A percentile compares a stretch with the other conserved stretches of the same genome.
phyloP scores from a whole-genome alignment of 2,329 filamentous ascomycete genomes.

The Trichoderma brevicompactum region DNA sequence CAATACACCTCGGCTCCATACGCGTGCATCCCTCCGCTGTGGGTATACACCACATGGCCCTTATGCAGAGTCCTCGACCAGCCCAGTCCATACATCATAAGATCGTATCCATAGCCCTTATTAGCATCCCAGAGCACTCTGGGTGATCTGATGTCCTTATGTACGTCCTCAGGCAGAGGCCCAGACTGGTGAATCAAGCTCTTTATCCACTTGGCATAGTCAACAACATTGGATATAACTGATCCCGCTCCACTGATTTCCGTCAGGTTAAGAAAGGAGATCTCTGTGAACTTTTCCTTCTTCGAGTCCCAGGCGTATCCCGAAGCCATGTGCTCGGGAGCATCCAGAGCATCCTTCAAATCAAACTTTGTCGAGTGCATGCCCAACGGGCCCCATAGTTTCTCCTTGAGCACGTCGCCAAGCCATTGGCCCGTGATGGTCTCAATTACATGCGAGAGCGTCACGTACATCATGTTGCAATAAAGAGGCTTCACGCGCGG shows the following conservation, averaged over 20 bases:
- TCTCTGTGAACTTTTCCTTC: conserved; percentile 32
- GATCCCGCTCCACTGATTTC: conserved; percentile 48
- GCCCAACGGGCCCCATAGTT: conserved; percentile 51
- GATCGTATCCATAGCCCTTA: conserved; percentile 24
- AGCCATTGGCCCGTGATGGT: conserved; percentile 45
- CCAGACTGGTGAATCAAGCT: conserved; percentile 46
- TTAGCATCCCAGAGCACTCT: conserved; percentile 37
- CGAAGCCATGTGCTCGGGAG: conserved; percentile 43
- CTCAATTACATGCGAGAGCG: conserved; percentile 52
- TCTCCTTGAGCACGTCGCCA: conserved; percentile 46
- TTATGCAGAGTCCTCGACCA: conserved; percentile 38
- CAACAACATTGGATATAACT: conserved; percentile 51
- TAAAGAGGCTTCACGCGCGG: conserved; percentile 53
- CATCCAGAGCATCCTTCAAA: conserved; percentile 37
- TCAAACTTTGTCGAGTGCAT: conserved; percentile 51
- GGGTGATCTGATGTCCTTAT: conserved; percentile 40
- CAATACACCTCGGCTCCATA: conserved; percentile 40
- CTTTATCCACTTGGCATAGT: conserved; percentile 57
- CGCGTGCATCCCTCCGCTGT: conserved; percentile 39
- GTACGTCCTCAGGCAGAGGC: conserved; percentile 36
- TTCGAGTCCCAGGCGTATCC: conserved; percentile 48
- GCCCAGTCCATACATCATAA: conserved; percentile 39
- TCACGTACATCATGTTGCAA: conserved; percentile 56
- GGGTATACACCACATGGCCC: conserved; percentile 39
- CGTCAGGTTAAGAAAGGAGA: conserved; percentile 36